Conservation (phyloP, 2,329 filamentous ascomycete species). For the Camptophora hylomeconis region DNA sequence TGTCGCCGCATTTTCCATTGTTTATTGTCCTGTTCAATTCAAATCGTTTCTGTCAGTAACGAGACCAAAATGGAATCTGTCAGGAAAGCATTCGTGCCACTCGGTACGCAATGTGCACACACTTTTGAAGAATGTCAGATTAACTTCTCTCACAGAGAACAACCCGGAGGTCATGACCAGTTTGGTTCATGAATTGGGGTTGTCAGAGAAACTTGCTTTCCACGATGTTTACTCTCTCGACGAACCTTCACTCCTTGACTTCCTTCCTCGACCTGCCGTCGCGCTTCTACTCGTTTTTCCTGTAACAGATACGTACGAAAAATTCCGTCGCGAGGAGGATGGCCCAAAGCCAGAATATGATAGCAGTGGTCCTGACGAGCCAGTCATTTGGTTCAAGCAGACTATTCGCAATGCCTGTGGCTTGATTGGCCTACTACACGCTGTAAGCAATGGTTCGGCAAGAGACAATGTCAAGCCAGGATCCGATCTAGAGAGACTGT, state of each 20-base stretch:
- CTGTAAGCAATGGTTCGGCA: conserved; percentile 63
- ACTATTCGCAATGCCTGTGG: conserved; percentile 92
- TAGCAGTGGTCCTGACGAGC: conserved; percentile 54
- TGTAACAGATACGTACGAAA: conserved; percentile 66
- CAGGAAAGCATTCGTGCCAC: conserved; percentile 36
- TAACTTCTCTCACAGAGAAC: conserved; percentile 36
- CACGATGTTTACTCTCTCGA: conserved; percentile 88
- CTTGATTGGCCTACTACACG: conserved; percentile 76
- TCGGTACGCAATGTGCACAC: conserved; percentile 22
- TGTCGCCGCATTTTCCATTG: no score
- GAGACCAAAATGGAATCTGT: not conserved
- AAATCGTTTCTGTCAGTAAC: no score
- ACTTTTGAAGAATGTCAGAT: not conserved
- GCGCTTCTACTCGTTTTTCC: conserved; percentile 90
- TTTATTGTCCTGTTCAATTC: no score
- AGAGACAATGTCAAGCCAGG: conserved; percentile 44
- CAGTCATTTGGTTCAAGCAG: conserved; percentile 87
- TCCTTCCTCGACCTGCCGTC: conserved; percentile 76
- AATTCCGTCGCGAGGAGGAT: conserved; percentile 63
- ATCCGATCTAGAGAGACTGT: conserved; percentile 39
- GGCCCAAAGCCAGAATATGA: conserved; percentile 47
- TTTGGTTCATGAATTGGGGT: conserved; percentile 70
- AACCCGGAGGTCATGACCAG: conserved; percentile 82
- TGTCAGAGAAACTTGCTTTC: conserved; percentile 63
- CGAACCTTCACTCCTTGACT: conserved; percentile 69